Conservation (phyloP, 495 filamentous ascomycete genomes). For the Oleoguttula mirabilis region DNA sequence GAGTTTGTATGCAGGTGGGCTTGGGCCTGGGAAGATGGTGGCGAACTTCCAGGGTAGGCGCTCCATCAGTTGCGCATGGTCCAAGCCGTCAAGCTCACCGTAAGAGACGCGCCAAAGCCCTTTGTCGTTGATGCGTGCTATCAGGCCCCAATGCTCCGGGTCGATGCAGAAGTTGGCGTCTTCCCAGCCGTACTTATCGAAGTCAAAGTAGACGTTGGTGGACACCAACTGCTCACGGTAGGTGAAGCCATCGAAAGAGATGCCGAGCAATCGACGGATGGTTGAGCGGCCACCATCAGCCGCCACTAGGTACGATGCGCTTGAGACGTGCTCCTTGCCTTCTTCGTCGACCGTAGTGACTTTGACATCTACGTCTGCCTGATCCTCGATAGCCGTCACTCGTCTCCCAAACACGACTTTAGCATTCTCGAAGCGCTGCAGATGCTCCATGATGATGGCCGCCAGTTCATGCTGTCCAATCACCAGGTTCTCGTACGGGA, state of each 20-base stretch:
- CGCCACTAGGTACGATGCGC: conserved; percentile 16
- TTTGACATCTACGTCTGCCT: conserved; percentile 3
- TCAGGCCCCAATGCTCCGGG: conserved; percentile 21
- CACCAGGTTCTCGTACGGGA: conserved; percentile 18
- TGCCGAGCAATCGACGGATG: conserved; percentile 14
- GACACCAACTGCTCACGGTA: conserved; percentile 20
- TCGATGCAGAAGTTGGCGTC: conserved; percentile 20
- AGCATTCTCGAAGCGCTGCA: conserved; percentile 10
- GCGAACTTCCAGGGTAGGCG: conserved; percentile 9
- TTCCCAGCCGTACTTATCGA: conserved; percentile 18
- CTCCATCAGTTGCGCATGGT: conserved; percentile 3
- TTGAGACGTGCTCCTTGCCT: conserved; percentile 1
- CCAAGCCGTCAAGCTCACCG: conserved; percentile 9
- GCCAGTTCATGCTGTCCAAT: conserved; percentile 20
- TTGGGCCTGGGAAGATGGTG: conserved; percentile 10
- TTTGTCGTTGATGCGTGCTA: conserved; percentile 16
- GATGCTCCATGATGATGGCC: conserved; percentile 15
- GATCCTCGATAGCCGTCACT: conserved; percentile 7
- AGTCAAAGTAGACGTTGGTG: conserved; percentile 20
- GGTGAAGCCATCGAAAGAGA: conserved; percentile 23
- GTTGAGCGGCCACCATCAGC: conserved; percentile 21
- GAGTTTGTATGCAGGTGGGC: conserved; percentile 6
- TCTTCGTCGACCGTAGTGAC: not conserved
- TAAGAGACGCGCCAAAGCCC: conserved; percentile 18
- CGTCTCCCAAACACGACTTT: conserved; percentile 4